A percentile compares a stretch with the other conserved stretches of the same genome.
Evolutionary conservation across 106 monocot species (phyloP).

Genomic region (Gastrodia elata): DNA sequence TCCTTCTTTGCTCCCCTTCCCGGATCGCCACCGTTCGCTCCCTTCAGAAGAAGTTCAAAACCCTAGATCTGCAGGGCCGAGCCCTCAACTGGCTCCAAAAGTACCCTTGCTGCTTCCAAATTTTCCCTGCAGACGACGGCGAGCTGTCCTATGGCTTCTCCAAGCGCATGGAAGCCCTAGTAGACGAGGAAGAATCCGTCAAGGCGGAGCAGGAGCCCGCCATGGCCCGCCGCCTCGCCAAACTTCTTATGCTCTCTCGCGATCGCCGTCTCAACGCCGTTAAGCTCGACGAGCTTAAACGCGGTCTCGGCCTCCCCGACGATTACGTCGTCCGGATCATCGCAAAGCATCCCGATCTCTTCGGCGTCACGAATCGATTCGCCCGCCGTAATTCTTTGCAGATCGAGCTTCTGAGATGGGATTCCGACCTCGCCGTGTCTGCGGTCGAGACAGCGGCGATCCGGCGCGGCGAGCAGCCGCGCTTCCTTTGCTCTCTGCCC

Average conservation of each 20-base stretch:
- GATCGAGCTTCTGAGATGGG: conserved; percentile 67
- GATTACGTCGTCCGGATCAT: conserved; percentile 62
- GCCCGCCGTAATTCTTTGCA: conserved; percentile 60
- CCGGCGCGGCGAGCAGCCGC: conserved; percentile 16
- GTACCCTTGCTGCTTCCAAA: conserved; percentile 92
- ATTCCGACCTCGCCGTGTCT: conserved; percentile 52
- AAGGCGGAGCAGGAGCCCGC: conserved; percentile 23
- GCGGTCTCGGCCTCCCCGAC: conserved; percentile 68
- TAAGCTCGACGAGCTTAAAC: conserved; percentile 65
- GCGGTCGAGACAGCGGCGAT: conserved; percentile 28
- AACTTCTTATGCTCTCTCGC: conserved; percentile 69
- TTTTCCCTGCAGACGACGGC: conserved; percentile 19
- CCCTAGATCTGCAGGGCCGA: conserved; percentile 71
- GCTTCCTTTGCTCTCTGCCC: conserved; percentile 53
- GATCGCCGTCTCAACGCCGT: conserved; percentile 48
- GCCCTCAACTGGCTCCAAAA: conserved; percentile 88
- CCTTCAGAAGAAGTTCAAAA: conserved; percentile 81
- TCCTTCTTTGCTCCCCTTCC: conserved; percentile 67
- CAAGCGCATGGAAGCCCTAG: conserved; percentile 69
- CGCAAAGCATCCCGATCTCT: conserved; percentile 38
- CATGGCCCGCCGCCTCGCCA: conserved; percentile 49
- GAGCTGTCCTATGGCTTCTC: conserved; percentile 53
- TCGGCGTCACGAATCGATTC: conserved; percentile 39
- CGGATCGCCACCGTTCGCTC: conserved; percentile 50
- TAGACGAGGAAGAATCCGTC: conserved; percentile 51